A percentile compares a stretch with the other conserved stretches of the same genome.
phyloP scores from a whole-genome alignment of 2,329 filamentous ascomycete genomes.

The Arthrobotrys pseudoclavata region DNA sequence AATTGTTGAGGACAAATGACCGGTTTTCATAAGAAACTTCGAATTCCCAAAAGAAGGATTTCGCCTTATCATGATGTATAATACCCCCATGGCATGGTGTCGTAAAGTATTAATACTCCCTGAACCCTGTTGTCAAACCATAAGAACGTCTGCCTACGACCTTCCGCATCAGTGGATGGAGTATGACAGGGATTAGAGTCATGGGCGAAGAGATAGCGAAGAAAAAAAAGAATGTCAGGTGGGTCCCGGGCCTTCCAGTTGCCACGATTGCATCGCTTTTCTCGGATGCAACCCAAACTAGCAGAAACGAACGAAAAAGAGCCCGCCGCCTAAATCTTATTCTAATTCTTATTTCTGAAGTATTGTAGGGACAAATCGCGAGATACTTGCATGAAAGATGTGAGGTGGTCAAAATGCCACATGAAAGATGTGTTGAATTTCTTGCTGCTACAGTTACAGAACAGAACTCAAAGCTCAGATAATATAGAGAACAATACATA shows the following conservation, averaged over 20 bases:
- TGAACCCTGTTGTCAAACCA: slow-evolving; percentile 35
- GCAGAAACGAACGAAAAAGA: slow-evolving; percentile 46
- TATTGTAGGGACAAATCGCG: slow-evolving; percentile 28
- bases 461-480: no score
- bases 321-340: slow-evolving; percentile 42
- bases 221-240: slow-evolving; percentile 30
- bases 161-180: slow-evolving; percentile 40
- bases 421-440: slow-evolving; percentile 30
- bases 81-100: neutral
- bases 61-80: slow-evolving; percentile 2
- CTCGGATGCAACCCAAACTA: slow-evolving; percentile 45
- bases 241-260: slow-evolving; percentile 22
- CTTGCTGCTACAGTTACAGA: no score
- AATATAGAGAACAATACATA: neutral
- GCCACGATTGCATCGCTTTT: slow-evolving; percentile 32
- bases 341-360: slow-evolving; percentile 29
- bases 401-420: slow-evolving; percentile 36
- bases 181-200: slow-evolving; percentile 37
- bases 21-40: neutral
- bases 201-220: slow-evolving; percentile 47
- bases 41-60: slow-evolving; percentile 11
- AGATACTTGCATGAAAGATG: neutral
- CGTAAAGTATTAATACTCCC: slow-evolving; percentile 11
- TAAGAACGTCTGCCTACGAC: slow-evolving; percentile 56
- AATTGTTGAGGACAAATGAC: neutral